Conservation (phyloP, 2,329 filamentous ascomycete species). For the Colletotrichum lindemuthianum region DNA sequence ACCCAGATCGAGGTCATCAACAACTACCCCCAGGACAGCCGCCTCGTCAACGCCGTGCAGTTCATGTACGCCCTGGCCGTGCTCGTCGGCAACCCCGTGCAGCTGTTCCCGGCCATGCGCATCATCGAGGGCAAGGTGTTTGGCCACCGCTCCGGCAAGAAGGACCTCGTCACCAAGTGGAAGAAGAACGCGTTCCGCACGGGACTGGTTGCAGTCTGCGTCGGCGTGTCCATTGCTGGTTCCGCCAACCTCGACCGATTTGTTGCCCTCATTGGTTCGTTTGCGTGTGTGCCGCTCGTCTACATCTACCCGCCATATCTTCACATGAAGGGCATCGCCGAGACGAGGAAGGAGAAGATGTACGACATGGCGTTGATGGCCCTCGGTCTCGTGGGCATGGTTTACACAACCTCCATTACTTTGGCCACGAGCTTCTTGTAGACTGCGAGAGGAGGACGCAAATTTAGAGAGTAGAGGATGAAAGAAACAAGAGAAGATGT, state of each 20-base stretch:
- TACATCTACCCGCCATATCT: slow-evolving; percentile 82
- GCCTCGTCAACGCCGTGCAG: slow-evolving; percentile 80
- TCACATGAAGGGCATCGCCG: slow-evolving; percentile 74
- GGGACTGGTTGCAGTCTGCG: slow-evolving; percentile 65
- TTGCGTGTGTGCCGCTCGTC: slow-evolving; percentile 95
- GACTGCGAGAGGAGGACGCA: not conserved
- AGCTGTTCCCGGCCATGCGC: slow-evolving; percentile 77
- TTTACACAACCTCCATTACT: slow-evolving; percentile 76
- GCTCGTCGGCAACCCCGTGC: slow-evolving; percentile 77
- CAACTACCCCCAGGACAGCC: slow-evolving; percentile 77
- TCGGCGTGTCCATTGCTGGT: slow-evolving; percentile 69
- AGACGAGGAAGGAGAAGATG: slow-evolving; percentile 62
- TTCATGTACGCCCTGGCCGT: slow-evolving; percentile 79
- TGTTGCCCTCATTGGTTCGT: slow-evolving; percentile 93
- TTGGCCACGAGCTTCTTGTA: slow-evolving; percentile 53
- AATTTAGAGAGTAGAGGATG: not conserved
- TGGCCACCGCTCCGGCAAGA: slow-evolving; percentile 74
- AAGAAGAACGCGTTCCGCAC: slow-evolving; percentile 77
- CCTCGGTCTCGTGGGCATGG: slow-evolving; percentile 73
- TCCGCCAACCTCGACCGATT: slow-evolving; percentile 86
- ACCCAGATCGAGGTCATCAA: slow-evolving; percentile 80
- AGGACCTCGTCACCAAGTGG: slow-evolving; percentile 74
- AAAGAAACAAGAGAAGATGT: not conserved
- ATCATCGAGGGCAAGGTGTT: slow-evolving; percentile 77
- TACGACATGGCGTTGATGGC: slow-evolving; percentile 71